phyloP scores from a whole-genome alignment of 805 yeast genomes.

The Nakazawaea ernobii region DNA sequence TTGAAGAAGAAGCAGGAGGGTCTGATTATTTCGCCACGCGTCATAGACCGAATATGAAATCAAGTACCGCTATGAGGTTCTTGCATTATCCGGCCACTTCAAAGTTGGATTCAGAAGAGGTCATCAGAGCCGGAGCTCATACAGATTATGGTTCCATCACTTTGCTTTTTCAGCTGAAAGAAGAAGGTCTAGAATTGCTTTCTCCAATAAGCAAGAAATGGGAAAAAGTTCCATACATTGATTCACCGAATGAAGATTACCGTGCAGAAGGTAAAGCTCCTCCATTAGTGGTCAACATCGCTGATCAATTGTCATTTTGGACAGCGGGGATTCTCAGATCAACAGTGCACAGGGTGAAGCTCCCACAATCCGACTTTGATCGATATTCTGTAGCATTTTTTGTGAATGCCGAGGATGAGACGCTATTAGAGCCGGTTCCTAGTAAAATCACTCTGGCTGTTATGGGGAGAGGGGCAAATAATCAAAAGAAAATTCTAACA shows the following conservation, averaged over 20 bases:
- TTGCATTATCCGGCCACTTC: constrained; percentile 37
- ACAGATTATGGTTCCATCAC: constrained; percentile 70
- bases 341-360: constrained; percentile 54
- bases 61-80: constrained; percentile 52
- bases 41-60: constrained; percentile 40
- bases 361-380: constrained; percentile 30
- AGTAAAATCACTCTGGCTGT: constrained; percentile 25
- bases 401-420: constrained; percentile 57
- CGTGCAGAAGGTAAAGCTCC: constrained; percentile 34
- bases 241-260: constrained; percentile 35
- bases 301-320: constrained; percentile 64
- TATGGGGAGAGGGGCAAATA: constrained; percentile 14
- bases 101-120: constrained; percentile 38
- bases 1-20: constrained; percentile 44
- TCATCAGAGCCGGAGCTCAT: constrained; percentile 68
- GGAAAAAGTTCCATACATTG: constrained; percentile 53
- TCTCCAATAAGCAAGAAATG: constrained; percentile 43
- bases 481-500: constrained; percentile 34
- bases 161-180: constrained; percentile 54
- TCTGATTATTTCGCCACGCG: constrained; percentile 53
- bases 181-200: constrained; percentile 55
- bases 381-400: constrained; percentile 66
- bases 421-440: constrained; percentile 58
- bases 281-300: constrained; percentile 65
- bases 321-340: constrained; percentile 59